Evolutionary conservation across 202 grass and related monocot genomes (phyloP).

Genomic region (Dendrocalamus latiflorus): DNA sequence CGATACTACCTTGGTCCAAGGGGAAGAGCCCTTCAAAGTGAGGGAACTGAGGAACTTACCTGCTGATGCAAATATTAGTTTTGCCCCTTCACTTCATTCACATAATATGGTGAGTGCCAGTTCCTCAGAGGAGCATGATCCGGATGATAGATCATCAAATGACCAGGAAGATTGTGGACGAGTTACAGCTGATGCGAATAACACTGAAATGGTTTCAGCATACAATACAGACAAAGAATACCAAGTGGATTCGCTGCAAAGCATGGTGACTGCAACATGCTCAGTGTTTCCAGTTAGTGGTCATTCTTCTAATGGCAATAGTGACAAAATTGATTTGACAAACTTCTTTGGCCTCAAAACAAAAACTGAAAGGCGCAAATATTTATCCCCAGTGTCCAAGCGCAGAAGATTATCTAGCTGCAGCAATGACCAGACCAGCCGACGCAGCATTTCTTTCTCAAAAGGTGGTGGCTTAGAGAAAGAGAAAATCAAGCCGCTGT

Average conservation of each 20-base stretch:
- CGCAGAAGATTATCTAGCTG: constrained; percentile 66
- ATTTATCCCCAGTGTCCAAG: constrained; percentile 75
- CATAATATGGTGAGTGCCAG: constrained; percentile 40
- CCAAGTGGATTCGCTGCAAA: constrained; percentile 11
- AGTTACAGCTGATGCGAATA: constrained; percentile 27
- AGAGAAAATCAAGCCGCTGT: constrained; percentile 45
- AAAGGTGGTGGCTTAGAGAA: constrained; percentile 37
- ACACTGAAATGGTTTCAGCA: constrained; percentile 27
- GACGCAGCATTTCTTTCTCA: constrained; percentile 28
- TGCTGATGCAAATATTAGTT: constrained; percentile 42
- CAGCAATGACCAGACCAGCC: constrained; percentile 51
- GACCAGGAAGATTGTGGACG: constrained; percentile 17
- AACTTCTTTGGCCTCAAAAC: constrained; percentile 32
- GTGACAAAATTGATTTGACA: constrained; percentile 32
- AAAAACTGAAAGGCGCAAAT: constrained; percentile 51
- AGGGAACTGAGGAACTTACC: constrained; percentile 69
- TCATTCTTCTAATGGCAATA: constrained; percentile 31
- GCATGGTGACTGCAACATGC: constrained; percentile 14
- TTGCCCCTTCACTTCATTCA: constrained; percentile 25
- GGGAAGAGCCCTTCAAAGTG: constrained; percentile 54
- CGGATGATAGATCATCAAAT: constrained; percentile 38
- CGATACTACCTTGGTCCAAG: constrained; percentile 73
- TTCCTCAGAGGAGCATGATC: constrained; percentile 49
- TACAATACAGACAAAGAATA: not conserved
- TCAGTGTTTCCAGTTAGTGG: constrained; percentile 30